A percentile compares a stretch with the other conserved stretches of the same genome.
phyloP scores from a whole-genome alignment of 345 rosid genomes.

The Carallia brachiata region DNA sequence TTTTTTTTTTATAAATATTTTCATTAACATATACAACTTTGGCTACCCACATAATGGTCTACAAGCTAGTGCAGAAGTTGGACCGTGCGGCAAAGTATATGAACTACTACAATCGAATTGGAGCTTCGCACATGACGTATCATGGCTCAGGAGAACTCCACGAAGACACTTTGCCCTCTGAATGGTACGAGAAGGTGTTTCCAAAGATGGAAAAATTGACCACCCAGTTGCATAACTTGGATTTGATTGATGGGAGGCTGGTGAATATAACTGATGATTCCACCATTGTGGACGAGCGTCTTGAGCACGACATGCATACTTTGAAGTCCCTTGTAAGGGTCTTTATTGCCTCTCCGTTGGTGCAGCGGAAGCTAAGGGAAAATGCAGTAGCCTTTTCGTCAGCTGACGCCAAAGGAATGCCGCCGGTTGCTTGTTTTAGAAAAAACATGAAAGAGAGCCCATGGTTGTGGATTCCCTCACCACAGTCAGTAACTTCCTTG shows the following conservation, averaged over 20 bases:
- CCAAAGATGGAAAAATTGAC: constrained; percentile 42
- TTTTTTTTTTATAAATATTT: too few relatives aligned
- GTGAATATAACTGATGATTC: constrained; percentile 41
- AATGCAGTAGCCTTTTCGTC: constrained; percentile 9
- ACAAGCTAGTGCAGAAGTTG: constrained; percentile 1
- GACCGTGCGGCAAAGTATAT: constrained; percentile 12
- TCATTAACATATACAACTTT: neutral
- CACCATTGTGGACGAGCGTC: constrained; percentile 37
- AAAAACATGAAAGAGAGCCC: constrained; percentile 52
- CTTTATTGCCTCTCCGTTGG: constrained; percentile 58
- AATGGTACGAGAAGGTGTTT: constrained; percentile 51
- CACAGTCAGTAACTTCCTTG: constrained; percentile 48
- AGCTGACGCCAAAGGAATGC: constrained; percentile 15
- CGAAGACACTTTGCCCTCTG: constrained; percentile 32
- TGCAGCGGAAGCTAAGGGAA: constrained; percentile 45
- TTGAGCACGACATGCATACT: constrained; percentile 41
- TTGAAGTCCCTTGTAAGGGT: constrained; percentile 63
- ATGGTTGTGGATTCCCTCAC: constrained; percentile 56
- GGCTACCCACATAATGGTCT: constrained; percentile 20
- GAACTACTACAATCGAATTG: constrained; percentile 8
- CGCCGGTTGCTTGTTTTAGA: constrained; percentile 35
- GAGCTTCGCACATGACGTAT: constrained; percentile 21
- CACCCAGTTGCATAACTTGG: constrained; percentile 43
- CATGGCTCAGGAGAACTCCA: constrained; percentile 35
- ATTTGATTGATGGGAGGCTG: constrained; percentile 52